phyloP scores from a whole-genome alignment of 2,329 filamentous ascomycete genomes.

The Ciborinia camelliae region DNA sequence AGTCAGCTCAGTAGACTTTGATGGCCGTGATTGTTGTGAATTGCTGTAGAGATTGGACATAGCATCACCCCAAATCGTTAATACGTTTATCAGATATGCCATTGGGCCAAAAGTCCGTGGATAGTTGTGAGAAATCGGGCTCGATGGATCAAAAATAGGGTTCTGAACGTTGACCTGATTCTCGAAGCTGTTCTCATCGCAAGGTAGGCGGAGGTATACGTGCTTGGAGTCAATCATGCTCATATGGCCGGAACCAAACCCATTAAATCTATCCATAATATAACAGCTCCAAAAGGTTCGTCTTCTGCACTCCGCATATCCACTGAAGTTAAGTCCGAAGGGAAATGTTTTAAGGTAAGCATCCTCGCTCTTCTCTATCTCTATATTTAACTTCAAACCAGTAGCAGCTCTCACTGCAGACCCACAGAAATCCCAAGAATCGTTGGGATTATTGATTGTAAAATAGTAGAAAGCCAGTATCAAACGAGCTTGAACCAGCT shows the following conservation, averaged over 20 bases:
- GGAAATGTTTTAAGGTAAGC: constrained; percentile 44
- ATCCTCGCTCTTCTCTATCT: constrained; percentile 50
- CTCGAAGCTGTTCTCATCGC: constrained; percentile 59
- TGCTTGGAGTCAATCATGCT: constrained; percentile 61
- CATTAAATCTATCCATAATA: constrained; percentile 64
- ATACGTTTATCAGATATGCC: constrained; percentile 59
- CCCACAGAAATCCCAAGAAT: constrained; percentile 62
- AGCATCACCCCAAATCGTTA: constrained; percentile 63
- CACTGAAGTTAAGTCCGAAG: constrained; percentile 54
- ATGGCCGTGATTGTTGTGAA: constrained; percentile 32
- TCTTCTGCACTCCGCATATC: constrained; percentile 63
- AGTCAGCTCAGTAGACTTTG: constrained; percentile 39
- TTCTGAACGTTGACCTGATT: constrained; percentile 53
- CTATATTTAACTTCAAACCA: constrained; percentile 61
- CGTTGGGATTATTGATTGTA: constrained; percentile 54
- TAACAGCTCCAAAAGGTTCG: constrained; percentile 72
- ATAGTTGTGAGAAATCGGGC: constrained; percentile 41
- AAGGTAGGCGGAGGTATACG: constrained; percentile 64
- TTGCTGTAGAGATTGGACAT: constrained; percentile 56
- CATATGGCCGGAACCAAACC: constrained; percentile 51
- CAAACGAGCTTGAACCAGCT: constrained; percentile 65
- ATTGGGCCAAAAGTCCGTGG: constrained; percentile 41
- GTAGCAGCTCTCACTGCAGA: constrained; percentile 58
- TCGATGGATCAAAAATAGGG: constrained; percentile 58
- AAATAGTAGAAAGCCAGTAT: constrained; percentile 65